phyloP scores from a whole-genome alignment of 2,329 filamentous ascomycete species.

The Beauveria brongniartii region DNA sequence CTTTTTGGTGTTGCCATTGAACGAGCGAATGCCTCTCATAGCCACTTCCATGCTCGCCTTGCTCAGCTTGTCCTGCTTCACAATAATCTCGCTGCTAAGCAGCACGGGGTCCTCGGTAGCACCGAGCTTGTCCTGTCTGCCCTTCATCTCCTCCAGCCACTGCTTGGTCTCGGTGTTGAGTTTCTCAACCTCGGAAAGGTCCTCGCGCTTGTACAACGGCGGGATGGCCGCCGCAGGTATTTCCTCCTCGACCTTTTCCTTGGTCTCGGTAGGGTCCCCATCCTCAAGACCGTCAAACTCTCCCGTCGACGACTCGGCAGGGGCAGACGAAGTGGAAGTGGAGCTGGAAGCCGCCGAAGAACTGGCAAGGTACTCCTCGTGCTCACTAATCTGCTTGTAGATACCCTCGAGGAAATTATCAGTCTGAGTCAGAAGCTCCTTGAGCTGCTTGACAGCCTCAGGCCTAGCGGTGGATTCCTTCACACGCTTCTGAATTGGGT shows the following conservation, averaged over 20 bases:
- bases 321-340: slow-evolving; percentile 29
- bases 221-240: slow-evolving; percentile 47
- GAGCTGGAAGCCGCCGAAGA: slow-evolving; percentile 33
- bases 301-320: slow-evolving; percentile 33
- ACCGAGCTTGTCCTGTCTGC: slow-evolving; percentile 62
- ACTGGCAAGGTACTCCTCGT: slow-evolving; percentile 53
- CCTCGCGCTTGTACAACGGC: slow-evolving; percentile 63
- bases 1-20: slow-evolving; percentile 39
- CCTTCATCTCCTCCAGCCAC: slow-evolving; percentile 70
- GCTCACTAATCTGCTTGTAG: slow-evolving; percentile 60
- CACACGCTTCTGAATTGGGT: slow-evolving; percentile 67
- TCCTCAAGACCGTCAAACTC: slow-evolving; percentile 75
- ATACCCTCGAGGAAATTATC: slow-evolving; percentile 63
- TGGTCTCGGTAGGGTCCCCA: slow-evolving; percentile 39
- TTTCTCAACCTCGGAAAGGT: slow-evolving; percentile 58
- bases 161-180: slow-evolving; percentile 52
- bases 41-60: slow-evolving; percentile 62
- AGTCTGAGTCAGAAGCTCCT: slow-evolving; percentile 63
- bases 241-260: slow-evolving; percentile 28
- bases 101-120: slow-evolving; percentile 68
- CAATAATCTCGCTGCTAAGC: slow-evolving; percentile 61
- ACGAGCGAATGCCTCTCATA: slow-evolving; percentile 56
- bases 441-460: slow-evolving; percentile 56
- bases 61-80: slow-evolving; percentile 62
- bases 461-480: slow-evolving; percentile 67